Conservation (phyloP, 2,329 filamentous ascomycete genomes). For the Fusarium palustre region DNA sequence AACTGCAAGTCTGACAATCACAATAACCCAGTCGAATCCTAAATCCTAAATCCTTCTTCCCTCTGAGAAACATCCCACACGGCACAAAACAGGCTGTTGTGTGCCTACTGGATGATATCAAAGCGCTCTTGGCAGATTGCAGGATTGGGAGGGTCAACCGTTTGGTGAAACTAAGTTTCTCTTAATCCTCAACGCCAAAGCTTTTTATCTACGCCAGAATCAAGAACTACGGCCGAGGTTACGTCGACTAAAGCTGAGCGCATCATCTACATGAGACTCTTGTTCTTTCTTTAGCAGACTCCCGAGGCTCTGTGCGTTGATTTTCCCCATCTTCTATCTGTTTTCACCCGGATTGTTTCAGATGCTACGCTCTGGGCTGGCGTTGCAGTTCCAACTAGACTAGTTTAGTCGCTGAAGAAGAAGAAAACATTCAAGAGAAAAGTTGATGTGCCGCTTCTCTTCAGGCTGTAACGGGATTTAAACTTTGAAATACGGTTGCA, state of each 20-base stretch:
- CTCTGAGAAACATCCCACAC: neutral
- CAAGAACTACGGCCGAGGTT: neutral
- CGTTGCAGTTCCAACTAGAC: neutral
- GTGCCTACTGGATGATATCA: neutral
- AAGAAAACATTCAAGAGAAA: neutral
- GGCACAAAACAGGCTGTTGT: neutral
- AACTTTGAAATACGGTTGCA: neutral
- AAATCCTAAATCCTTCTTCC: constrained; percentile 1
- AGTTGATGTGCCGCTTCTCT: neutral
- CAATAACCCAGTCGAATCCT: constrained; percentile 13
- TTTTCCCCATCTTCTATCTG: constrained; percentile 8
- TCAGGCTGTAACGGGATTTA: neutral
- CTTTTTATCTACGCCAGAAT: neutral
- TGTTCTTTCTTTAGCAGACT: neutral
- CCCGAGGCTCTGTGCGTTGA: neutral
- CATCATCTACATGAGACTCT: constrained; percentile 19
- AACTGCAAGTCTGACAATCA: constrained; percentile 23
- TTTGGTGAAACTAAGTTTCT: neutral
- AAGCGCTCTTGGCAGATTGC: constrained; percentile 3
- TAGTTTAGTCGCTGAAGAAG: neutral
- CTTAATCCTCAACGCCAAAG: constrained; percentile 5
- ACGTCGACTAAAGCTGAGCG: neutral
- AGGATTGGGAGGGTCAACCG: neutral
- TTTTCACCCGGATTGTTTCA: constrained; percentile 27
- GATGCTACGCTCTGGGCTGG: constrained; percentile 1